Evolutionary conservation across 2,329 filamentous ascomycete species (phyloP).

Genomic region (Calonectria pseudoturangicola): DNA sequence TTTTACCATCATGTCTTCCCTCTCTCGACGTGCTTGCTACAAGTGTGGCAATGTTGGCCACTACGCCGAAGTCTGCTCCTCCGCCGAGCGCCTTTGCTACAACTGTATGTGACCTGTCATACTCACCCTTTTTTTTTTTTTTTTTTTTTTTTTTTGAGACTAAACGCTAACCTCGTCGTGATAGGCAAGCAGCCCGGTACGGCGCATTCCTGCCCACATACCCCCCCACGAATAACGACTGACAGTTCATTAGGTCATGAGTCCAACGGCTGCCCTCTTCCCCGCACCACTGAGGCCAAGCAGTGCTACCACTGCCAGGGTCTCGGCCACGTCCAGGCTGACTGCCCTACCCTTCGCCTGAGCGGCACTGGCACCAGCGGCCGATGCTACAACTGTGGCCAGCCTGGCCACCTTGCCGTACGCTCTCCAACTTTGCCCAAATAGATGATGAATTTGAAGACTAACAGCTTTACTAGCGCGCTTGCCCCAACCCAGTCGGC

Average conservation of each 20-base stretch:
- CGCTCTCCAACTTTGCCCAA: constrained; percentile 57
- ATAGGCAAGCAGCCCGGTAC: constrained; percentile 87
- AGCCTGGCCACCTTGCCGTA: constrained; percentile 93
- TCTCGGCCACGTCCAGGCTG: constrained; percentile 97
- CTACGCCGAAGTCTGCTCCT: constrained; percentile 94
- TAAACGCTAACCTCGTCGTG: constrained; percentile 47
- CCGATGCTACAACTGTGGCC: constrained; percentile 97
- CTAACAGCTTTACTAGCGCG: constrained; percentile 72
- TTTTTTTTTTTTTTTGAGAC: not conserved
- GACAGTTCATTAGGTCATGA: constrained; percentile 80
- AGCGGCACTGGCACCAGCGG: constrained; percentile 88
- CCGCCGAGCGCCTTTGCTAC: constrained; percentile 98
- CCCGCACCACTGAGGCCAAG: constrained; percentile 98
- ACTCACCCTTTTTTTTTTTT: not conserved
- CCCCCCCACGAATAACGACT: constrained; percentile 14
- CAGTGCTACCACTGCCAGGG: constrained; percentile 99
- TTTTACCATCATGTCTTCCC: constrained; percentile 79
- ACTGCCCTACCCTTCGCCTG: constrained; percentile 96
- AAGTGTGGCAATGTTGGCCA: constrained; percentile 90
- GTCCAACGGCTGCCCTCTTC: constrained; percentile 97
- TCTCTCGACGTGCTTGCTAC: constrained; percentile 89
- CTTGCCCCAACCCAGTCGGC: constrained; percentile 85
- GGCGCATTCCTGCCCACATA: not conserved
- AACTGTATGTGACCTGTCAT: constrained; percentile 83
- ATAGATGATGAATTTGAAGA: not conserved